Evolutionary conservation across 352 stramenopile species (phyloP).

Genomic region (Hyaloperonospora brassicae): DNA sequence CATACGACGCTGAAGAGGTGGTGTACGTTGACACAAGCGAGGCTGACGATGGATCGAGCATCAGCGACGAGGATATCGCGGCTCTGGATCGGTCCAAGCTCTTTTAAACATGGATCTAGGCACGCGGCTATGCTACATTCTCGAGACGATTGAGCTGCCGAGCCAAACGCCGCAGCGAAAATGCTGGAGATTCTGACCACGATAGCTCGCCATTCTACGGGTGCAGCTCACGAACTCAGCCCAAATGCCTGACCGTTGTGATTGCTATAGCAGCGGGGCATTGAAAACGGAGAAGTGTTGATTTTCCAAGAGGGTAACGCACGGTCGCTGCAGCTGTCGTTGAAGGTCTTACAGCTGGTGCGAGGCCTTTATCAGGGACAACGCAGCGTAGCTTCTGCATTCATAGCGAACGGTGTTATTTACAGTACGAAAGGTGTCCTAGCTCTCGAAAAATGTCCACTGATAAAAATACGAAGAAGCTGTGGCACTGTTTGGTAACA

Average conservation of each 20-base stretch:
- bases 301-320: constrained; percentile 22
- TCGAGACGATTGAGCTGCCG: constrained; percentile 39
- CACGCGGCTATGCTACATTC: constrained; percentile 41
- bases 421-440: constrained; percentile 55
- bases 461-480: constrained; percentile 14
- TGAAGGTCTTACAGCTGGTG: constrained; percentile 38
- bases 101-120: constrained; percentile 51
- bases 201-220: constrained; percentile 44
- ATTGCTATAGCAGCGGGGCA: constrained; percentile 36
- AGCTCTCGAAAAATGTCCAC: constrained; percentile 29
- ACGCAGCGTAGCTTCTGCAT: constrained; percentile 27
- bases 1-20: constrained; percentile 22
- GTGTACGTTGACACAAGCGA: constrained; percentile 46
- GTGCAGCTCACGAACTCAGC: constrained; percentile 36
- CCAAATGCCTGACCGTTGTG: constrained; percentile 37
- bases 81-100: constrained; percentile 45
- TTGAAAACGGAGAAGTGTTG: constrained; percentile 44
- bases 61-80: constrained; percentile 46
- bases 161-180: constrained; percentile 35
- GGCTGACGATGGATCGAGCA: constrained; percentile 27
- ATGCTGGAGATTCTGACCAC: constrained; percentile 52
- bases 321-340: constrained; percentile 30
- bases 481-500: constrained; percentile 17
- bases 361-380: constrained; percentile 42
- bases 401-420: constrained; percentile 41